Base-by-base conservation (phyloP, 1,284 basidiomycete genomes). In the Microbotryum silenes-acaulis region DNA sequence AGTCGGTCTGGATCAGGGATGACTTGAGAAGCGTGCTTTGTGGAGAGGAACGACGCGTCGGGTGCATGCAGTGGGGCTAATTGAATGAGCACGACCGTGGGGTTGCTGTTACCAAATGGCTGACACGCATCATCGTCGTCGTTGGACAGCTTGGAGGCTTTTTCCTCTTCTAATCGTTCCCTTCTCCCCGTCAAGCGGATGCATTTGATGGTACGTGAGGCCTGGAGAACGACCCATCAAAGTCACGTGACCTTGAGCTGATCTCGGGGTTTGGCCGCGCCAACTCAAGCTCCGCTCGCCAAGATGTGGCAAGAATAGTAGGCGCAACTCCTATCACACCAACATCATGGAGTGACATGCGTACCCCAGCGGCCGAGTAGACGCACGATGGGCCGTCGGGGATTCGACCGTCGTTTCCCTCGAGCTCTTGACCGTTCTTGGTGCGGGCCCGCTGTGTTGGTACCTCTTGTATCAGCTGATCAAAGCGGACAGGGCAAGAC, bases 291-390 rank as follows among this genome's bases (percentile, higher is more conserved):
- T 8, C 49, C 60, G 4, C 47, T 89, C 66, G 87, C 87, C n/a
- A 81, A 84, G 57, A 77, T 89, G 74, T 90, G 88, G 81, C 79
- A 76, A 59, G 83, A 83, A 61, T 90, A 90, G 70, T 37, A 37
- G 14, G 37, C 27, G 27, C 27, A 27, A 27, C 27, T 6, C 27
- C 27, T 27, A 27, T 27, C 5, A 27, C 25, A 25, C 4, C 25
- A 25, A 4, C 25, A 3, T 25, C 25, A 25, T 4, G 25, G 25
- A 25, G 2, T 25, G 4, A 25, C 25, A 25, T 25, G 25, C 25
- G 25, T 25, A 25, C 25, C 25, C 25, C 25, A 25, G 25, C 25
- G 25, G 25, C 25, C 25, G 25, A 25, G 25, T 2, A 4, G 25
- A 25, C 25, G 25, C 25, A 25, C 2, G 25, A 25, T 25, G 25